phyloP scores from a whole-genome alignment of 179 eudicot species.

The Monotropa hypopitys region DNA sequence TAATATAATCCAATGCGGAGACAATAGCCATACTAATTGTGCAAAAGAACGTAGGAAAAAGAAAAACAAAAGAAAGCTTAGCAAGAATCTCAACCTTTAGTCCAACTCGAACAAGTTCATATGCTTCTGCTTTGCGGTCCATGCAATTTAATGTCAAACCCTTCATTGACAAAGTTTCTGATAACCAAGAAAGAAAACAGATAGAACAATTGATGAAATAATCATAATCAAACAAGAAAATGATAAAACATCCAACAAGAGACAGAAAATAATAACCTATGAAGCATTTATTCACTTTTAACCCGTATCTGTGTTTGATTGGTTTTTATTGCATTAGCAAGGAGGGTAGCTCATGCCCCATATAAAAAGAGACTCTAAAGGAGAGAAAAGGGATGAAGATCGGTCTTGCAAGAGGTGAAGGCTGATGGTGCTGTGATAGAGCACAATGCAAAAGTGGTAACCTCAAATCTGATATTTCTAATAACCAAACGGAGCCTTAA shows the following conservation, averaged over 20 bases:
- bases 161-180: slow-evolving; percentile 97
- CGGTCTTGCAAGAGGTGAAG: background rate
- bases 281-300: background rate
- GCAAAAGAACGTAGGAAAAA: background rate
- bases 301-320: background rate
- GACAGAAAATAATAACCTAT: no score
- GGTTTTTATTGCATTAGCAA: background rate
- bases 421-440: background rate
- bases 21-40: background rate
- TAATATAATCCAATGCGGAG: slow-evolving; percentile 6
- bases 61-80: background rate
- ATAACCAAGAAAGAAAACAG: slow-evolving; percentile 8
- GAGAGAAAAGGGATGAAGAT: background rate
- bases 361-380: background rate
- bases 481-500: no score
- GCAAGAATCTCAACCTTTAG: slow-evolving; percentile 50
- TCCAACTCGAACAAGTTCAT: slow-evolving; percentile 96
- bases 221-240: slow-evolving; percentile 10
- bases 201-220: background rate
- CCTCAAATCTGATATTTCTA: no score
- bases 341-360: background rate
- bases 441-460: background rate
- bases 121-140: slow-evolving; percentile 98
- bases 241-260: background rate
- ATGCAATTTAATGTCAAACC: slow-evolving; percentile 94